These are phyloP conservation scores for Aspergillus pseudotamarii DNA, from an alignment of 2,329 filamentous ascomycete species.

Conservation along the genomic window DNA sequence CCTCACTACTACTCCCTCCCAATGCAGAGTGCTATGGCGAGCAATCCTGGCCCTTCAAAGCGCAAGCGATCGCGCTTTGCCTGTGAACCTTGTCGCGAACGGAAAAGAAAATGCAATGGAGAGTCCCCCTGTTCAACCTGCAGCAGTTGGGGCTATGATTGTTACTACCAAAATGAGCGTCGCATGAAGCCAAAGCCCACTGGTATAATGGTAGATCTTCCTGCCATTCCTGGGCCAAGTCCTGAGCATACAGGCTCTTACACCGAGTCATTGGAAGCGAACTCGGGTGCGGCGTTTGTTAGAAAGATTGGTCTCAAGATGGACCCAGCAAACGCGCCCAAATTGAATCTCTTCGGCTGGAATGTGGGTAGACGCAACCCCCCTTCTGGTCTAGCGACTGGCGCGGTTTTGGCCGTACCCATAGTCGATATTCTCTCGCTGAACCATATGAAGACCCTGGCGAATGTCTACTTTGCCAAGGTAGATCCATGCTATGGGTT, in stretches of 20 bases:
- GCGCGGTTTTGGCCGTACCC: conserved; percentile 35
- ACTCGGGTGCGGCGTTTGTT: conserved; percentile 58
- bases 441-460: conserved; percentile 49
- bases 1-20: background rate
- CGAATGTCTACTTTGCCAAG: conserved; percentile 54
- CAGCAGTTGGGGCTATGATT: background rate
- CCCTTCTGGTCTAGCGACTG: conserved; percentile 12
- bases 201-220: background rate
- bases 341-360: conserved; percentile 58
- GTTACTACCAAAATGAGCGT: background rate
- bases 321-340: conserved; percentile 55
- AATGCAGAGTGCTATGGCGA: background rate
- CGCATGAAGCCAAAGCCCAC: background rate
- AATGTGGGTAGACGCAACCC: conserved; percentile 45
- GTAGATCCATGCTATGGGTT: conserved; percentile 58
- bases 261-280: conserved; percentile 48
- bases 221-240: background rate
- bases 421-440: conserved; percentile 52
- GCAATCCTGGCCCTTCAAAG: background rate
- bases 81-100: background rate
- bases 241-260: background rate
- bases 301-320: conserved; percentile 55
- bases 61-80: background rate
- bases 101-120: background rate
- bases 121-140: background rate